These are phyloP conservation scores for Sclerotinia minor DNA, from an alignment of 2,329 filamentous ascomycete genomes.

Conservation along the genomic window DNA sequence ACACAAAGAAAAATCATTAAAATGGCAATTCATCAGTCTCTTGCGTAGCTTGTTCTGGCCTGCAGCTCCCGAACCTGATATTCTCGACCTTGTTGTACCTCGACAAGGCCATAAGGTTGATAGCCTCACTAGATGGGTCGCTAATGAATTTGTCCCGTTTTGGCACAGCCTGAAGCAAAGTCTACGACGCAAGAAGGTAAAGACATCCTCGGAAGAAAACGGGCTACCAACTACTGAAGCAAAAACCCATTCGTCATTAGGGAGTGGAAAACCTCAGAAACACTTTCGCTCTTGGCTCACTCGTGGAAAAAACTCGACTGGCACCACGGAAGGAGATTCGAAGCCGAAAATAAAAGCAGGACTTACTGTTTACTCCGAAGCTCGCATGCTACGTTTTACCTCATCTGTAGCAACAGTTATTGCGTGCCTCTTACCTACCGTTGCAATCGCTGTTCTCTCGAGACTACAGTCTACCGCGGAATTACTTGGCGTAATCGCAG, in stretches of 20 bases:
- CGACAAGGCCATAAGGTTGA: constrained; percentile 24
- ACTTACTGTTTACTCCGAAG: constrained; percentile 17
- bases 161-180: constrained; percentile 20
- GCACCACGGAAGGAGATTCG: not conserved
- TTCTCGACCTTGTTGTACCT: constrained; percentile 28
- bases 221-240: constrained; percentile 2
- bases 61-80: not conserved
- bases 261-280: not conserved
- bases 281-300: not conserved
- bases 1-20: constrained; percentile 5
- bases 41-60: constrained; percentile 13
- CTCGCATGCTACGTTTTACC: constrained; percentile 25
- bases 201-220: not conserved
- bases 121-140: constrained; percentile 30
- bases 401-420: constrained; percentile 29
- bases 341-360: not conserved
- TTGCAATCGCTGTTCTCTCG: constrained; percentile 31
- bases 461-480: constrained; percentile 23
- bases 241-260: not conserved
- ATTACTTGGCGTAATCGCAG: constrained; percentile 28
- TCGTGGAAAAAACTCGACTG: not conserved
- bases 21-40: constrained; percentile 17
- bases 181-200: not conserved
- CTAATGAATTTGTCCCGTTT: constrained; percentile 27
- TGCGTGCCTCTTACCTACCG: constrained; percentile 31